Conservation (phyloP, 768 basidiomycete genomes). For the Boletus rubropictus region DNA sequence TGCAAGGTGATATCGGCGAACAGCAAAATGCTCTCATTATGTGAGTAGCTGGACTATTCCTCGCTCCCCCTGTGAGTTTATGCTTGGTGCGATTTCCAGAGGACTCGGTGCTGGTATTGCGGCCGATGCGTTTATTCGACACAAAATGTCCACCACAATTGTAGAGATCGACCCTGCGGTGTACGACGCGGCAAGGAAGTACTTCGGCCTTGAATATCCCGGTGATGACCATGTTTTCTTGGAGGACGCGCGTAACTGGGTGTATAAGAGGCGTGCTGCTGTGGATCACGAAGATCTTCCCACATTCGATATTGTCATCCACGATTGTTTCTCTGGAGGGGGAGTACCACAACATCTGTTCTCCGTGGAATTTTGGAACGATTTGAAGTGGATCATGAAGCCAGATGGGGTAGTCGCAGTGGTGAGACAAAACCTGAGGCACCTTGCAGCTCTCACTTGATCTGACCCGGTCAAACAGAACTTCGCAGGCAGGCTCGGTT, state of each 20-base stretch:
- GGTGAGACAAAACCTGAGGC: conserved; percentile 40
- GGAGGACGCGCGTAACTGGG: conserved; percentile 72
- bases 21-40: conserved; percentile 62
- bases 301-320: conserved; percentile 67
- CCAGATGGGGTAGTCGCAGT: conserved; percentile 75
- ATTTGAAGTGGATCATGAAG: conserved; percentile 56
- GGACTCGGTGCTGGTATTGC: conserved; percentile 86
- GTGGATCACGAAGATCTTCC: conserved; percentile 4
- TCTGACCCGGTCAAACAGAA: conserved; percentile 46
- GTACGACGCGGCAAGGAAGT: conserved; percentile 71
- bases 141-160: conserved; percentile 68
- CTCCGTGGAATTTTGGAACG: conserved; percentile 77
- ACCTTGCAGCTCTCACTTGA: background rate
- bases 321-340: conserved; percentile 94
- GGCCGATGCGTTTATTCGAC: conserved; percentile 65
- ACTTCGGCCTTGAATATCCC: conserved; percentile 73
- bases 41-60: conserved; percentile 37
- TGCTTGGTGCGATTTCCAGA: conserved; percentile 35
- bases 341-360: conserved; percentile 83
- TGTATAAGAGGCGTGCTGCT: conserved; percentile 36
- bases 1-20: conserved; percentile 30
- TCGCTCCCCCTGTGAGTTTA: conserved; percentile 8
- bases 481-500: conserved; percentile 68
- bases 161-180: conserved; percentile 94
- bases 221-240: conserved; percentile 57